Percentiles rank a stretch among this genome's conserved stretches.
These are phyloP conservation scores for Pulicaria dysenterica DNA, from an alignment of 129 eudicot species.

Conservation along the genomic window DNA sequence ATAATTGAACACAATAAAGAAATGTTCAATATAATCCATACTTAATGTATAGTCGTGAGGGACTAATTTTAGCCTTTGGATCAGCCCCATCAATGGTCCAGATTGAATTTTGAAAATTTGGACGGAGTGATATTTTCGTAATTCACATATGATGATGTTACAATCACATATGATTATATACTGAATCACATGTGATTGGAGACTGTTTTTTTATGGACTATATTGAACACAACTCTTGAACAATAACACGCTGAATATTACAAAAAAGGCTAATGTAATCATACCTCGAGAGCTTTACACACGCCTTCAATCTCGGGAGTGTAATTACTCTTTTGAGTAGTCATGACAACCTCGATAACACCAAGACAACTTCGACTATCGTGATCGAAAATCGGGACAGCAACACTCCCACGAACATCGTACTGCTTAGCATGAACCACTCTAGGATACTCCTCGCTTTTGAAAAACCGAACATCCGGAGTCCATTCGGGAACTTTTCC, in stretches of 20 bases:
- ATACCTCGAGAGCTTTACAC: conserved; percentile 89
- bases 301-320: conserved; percentile 75
- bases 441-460: conserved; percentile 77
- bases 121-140: too few species aligned
- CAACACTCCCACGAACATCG: conserved; percentile 89
- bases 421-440: conserved; percentile 63
- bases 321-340: conserved; percentile 69
- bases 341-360: conserved; percentile 84
- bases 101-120: too few species aligned
- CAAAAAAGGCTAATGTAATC: neutral
- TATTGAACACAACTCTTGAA: too few species aligned
- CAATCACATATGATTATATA: too few species aligned
- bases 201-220: too few species aligned
- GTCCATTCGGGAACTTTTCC: conserved; percentile 92
- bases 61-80: too few species aligned
- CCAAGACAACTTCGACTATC: conserved; percentile 70
- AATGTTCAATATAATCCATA: too few species aligned
- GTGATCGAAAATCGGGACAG: conserved; percentile 79
- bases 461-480: conserved; percentile 84
- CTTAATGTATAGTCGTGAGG: too few species aligned
- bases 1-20: too few species aligned
- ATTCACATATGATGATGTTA: too few species aligned
- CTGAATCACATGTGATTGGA: too few species aligned
- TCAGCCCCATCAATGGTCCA: too few species aligned
- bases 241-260: neutral